These are phyloP conservation scores for Caryocar brasiliense DNA, from an alignment of 441 rosid genomes.

Conservation along the genomic window DNA sequence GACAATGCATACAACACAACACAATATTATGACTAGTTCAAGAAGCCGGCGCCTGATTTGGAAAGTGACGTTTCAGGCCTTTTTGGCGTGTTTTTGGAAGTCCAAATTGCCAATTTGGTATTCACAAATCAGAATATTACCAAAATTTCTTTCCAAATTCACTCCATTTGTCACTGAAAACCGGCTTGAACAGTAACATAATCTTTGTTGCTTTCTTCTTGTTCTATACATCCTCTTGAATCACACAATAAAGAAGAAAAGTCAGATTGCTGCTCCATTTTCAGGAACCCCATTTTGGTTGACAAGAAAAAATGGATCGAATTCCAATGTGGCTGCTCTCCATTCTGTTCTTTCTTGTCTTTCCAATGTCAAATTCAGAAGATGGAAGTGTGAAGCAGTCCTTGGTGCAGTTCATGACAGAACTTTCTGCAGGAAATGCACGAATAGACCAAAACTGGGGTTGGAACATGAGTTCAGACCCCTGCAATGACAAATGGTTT, in stretches of 20 bases:
- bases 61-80: too few relatives aligned
- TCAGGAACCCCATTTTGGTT: neutral
- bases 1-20: too few relatives aligned
- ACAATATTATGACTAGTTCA: too few relatives aligned
- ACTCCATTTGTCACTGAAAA: conserved; percentile 26
- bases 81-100: too few relatives aligned
- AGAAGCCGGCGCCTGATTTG: too few relatives aligned
- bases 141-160: conserved; percentile 22
- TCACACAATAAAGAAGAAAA: neutral
- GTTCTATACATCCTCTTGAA: neutral
- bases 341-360: conserved; percentile 23
- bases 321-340: conserved; percentile 15
- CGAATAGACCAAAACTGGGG: conserved; percentile 26
- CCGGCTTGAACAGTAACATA: neutral
- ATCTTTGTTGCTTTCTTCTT: conserved; percentile 9
- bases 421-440: conserved; percentile 26
- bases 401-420: conserved; percentile 35
- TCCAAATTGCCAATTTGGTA: too few relatives aligned
- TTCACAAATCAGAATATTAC: too few relatives aligned
- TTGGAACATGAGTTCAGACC: conserved; percentile 44
- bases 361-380: conserved; percentile 22
- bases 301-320: conserved; percentile 16
- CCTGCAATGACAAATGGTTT: conserved; percentile 38
- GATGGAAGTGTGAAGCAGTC: conserved; percentile 26
- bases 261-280: too few relatives aligned